phyloP scores from a whole-genome alignment of 129 eudicot species.

The Lonicera japonica region DNA sequence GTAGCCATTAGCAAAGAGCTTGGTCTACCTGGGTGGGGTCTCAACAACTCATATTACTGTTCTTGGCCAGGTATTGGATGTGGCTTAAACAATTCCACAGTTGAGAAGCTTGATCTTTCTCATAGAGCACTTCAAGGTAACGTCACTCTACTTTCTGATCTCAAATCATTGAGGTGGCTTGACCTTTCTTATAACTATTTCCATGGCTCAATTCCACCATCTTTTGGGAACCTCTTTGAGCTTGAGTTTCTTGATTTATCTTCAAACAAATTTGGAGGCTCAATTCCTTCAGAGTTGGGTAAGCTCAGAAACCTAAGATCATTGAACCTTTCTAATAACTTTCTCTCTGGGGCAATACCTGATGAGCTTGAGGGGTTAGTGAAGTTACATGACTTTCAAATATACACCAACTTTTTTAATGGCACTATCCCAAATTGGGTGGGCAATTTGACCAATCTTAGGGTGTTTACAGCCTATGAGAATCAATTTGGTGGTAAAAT shows the following conservation, averaged over 20 bases:
- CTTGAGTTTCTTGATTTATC: constrained; percentile 98
- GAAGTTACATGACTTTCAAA: constrained; percentile 66
- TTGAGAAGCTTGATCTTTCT: constrained; percentile 85
- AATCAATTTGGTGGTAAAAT: constrained; percentile 64
- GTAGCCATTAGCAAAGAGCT: constrained; percentile 65
- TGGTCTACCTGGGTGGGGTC: constrained; percentile 52
- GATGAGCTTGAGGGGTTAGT: constrained; percentile 60
- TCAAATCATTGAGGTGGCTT: constrained; percentile 72
- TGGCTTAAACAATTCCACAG: constrained; percentile 44
- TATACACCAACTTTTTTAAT: constrained; percentile 56
- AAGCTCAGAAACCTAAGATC: constrained; percentile 55
- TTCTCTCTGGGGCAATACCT: constrained; percentile 67
- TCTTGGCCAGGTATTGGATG: constrained; percentile 80
- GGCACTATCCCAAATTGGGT: constrained; percentile 83
- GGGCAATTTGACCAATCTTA: constrained; percentile 69
- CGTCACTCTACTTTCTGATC: constrained; percentile 64
- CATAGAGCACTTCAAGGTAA: constrained; percentile 79
- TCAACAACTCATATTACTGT: constrained; percentile 64
- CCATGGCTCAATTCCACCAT: constrained; percentile 66
- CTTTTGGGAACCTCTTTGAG: constrained; percentile 59
- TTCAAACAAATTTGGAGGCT: constrained; percentile 61
- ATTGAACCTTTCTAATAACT: constrained; percentile 72
- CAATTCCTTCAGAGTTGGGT: constrained; percentile 62
- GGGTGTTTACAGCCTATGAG: constrained; percentile 89
- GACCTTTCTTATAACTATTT: constrained; percentile 81